Conservation (phyloP, 257 asterid species). For the Solanum microdontum region DNA sequence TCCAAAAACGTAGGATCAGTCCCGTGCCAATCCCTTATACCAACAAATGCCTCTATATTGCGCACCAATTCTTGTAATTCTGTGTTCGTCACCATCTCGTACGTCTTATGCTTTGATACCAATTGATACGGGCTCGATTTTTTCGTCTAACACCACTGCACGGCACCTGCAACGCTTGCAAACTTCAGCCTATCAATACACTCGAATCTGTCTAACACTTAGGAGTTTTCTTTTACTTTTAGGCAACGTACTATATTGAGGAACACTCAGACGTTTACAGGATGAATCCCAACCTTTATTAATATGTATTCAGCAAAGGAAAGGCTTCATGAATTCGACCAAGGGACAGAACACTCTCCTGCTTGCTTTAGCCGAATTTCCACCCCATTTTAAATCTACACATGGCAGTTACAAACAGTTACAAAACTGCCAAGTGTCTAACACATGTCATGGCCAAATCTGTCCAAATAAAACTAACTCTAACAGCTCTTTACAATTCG, state of each 20-base stretch:
- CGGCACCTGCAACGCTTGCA: background rate
- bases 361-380: background rate
- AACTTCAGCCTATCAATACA: background rate
- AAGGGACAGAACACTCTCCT: background rate
- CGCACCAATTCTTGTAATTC: background rate
- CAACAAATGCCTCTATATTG: background rate
- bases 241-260: background rate
- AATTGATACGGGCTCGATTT: background rate
- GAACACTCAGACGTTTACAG: background rate
- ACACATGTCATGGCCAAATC: background rate
- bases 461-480: background rate
- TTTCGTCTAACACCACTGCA: background rate
- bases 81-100: background rate
- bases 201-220: background rate
- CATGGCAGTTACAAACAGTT: background rate
- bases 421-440: background rate
- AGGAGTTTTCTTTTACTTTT: background rate
- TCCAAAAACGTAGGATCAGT: background rate
- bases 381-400: background rate
- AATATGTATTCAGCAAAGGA: background rate
- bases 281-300: background rate
- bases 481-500: background rate
- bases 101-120: background rate
- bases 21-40: background rate
- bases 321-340: background rate